A percentile compares a stretch with the other conserved stretches of the same genome.
phyloP scores from a whole-genome alignment of 495 filamentous ascomycete genomes.

The Podospora pseudoanserina region DNA sequence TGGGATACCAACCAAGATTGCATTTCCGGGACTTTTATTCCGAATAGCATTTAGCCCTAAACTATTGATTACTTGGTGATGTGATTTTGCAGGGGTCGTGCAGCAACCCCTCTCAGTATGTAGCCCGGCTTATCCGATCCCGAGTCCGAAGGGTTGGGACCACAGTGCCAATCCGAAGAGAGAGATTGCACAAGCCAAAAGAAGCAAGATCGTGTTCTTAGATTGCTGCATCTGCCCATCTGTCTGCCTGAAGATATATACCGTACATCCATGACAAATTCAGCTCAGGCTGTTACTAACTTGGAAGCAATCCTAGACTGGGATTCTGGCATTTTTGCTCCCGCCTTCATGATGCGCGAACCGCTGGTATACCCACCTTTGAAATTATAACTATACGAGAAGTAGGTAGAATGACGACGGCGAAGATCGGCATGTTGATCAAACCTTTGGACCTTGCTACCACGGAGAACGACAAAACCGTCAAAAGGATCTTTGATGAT shows the following conservation, averaged over 20 bases:
- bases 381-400: not conserved
- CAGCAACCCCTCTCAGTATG: not conserved
- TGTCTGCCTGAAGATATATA: too few relatives aligned
- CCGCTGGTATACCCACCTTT: constrained; percentile 10
- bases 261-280: too few relatives aligned
- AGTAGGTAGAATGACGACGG: not conserved
- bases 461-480: not conserved
- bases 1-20: not conserved
- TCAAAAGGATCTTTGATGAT: constrained; percentile 10
- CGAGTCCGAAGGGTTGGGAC: not conserved
- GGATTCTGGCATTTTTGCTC: constrained; percentile 10
- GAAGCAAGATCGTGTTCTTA: too few relatives aligned
- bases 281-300: not conserved
- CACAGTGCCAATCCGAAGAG: not conserved
- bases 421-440: not conserved
- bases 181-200: not conserved
- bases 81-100: not conserved
- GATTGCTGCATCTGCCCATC: too few relatives aligned
- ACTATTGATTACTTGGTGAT: not conserved
- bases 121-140: not conserved
- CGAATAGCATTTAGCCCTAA: not conserved
- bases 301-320: constrained; percentile 3
- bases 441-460: not conserved
- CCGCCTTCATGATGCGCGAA: constrained; percentile 6
- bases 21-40: not conserved